Percentiles rank a stretch among this genome's conserved stretches.
Conservation (phyloP, 2,329 filamentous ascomycete genomes). For the Hypoxylon sp. region DNA sequence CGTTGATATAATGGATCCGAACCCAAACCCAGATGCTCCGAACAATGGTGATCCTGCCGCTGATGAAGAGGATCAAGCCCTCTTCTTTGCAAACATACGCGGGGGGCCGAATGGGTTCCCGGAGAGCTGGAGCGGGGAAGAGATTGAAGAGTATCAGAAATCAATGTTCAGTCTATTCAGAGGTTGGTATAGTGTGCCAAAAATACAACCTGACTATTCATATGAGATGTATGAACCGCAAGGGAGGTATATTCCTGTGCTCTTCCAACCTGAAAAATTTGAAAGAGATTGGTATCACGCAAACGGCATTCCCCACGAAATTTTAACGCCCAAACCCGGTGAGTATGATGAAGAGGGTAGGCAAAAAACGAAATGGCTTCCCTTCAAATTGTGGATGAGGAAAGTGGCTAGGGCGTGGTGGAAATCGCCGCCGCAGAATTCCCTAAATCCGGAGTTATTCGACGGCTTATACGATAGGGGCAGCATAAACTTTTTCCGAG, state of each 20-base stretch:
- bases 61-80: no score
- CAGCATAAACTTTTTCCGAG: slow-evolving; percentile 26
- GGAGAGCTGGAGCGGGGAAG: no score
- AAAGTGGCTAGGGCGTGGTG: slow-evolving; percentile 4
- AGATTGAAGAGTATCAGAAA: no score
- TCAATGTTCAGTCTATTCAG: no score
- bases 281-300: slow-evolving; percentile 5
- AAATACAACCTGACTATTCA: no score
- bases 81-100: no score
- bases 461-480: not conserved
- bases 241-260: not conserved
- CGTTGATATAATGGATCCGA: no score
- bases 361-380: not conserved
- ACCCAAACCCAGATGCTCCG: no score
- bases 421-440: not conserved
- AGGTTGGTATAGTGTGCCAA: no score
- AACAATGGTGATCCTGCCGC: no score
- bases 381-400: slow-evolving; percentile 30
- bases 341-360: not conserved
- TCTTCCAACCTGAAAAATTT: not conserved
- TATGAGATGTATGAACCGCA: not conserved
- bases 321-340: not conserved
- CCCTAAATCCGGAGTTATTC: slow-evolving; percentile 1
- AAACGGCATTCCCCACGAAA: slow-evolving; percentile 26
- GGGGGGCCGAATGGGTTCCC: no score